Conservation (phyloP, 768 basidiomycete species). For the Crassisporium funariophilum region DNA sequence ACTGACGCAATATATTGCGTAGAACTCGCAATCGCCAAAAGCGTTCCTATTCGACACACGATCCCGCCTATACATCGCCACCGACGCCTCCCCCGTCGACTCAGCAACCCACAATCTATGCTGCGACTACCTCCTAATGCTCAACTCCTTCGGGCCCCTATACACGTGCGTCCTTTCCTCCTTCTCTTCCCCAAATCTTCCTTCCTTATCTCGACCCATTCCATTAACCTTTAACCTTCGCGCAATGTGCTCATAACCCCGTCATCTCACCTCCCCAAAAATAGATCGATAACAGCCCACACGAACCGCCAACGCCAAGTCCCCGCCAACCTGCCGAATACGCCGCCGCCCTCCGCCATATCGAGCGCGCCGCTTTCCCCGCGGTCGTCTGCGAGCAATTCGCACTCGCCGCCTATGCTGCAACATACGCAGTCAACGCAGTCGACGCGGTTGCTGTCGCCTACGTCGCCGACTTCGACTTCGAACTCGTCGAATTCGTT, state of each 20-base stretch:
- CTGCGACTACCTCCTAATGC: constrained; percentile 87
- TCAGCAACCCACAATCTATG: constrained; percentile 85
- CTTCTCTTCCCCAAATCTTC: not conserved
- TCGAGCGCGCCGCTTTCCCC: constrained; percentile 13
- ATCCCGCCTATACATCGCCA: constrained; percentile 89
- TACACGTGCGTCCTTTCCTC: constrained; percentile 61
- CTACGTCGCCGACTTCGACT: too few relatives aligned
- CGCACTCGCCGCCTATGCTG: too few relatives aligned
- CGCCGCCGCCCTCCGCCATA: constrained; percentile 14
- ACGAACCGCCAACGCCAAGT: constrained; percentile 24
- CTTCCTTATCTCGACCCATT: not conserved
- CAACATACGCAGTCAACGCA: too few relatives aligned
- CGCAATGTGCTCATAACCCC: too few relatives aligned
- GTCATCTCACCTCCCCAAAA: too few relatives aligned
- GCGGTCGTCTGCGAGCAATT: not conserved
- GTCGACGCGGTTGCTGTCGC: too few relatives aligned
- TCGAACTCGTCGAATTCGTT: too few relatives aligned
- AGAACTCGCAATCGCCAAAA: constrained; percentile 94
- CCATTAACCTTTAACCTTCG: not conserved
- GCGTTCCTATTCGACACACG: constrained; percentile 90
- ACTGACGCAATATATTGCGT: constrained; percentile 3
- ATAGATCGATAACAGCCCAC: constrained; percentile 29
- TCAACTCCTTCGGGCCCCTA: constrained; percentile 82
- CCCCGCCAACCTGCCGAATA: constrained; percentile 5
- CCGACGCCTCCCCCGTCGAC: constrained; percentile 91